These are phyloP conservation scores for Schwanniomyces occidentalis DNA, from an alignment of 805 yeast genomes.

Conservation along the genomic window DNA sequence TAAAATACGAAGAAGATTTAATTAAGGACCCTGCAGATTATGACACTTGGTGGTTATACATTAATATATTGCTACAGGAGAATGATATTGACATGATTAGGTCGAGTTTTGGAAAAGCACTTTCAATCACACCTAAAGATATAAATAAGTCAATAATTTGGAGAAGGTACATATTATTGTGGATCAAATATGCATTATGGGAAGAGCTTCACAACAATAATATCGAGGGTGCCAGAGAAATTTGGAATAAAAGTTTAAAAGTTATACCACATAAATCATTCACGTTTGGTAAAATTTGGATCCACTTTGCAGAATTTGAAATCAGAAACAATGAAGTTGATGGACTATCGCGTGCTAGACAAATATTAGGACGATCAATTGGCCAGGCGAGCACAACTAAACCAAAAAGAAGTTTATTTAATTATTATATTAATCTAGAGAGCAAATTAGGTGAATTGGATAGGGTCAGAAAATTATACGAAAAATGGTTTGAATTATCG, in stretches of 20 bases:
- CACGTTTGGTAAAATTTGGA: constrained; percentile 77
- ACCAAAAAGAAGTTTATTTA: constrained; percentile 60
- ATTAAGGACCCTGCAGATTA: constrained; percentile 53
- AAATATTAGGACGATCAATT: constrained; percentile 67
- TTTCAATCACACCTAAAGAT: constrained; percentile 37
- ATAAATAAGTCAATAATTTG: constrained; percentile 45
- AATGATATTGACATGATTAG: constrained; percentile 12
- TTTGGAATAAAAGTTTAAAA: constrained; percentile 52
- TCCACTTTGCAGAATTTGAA: constrained; percentile 67
- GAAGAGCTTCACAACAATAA: constrained; percentile 53
- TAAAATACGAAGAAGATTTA: constrained; percentile 53
- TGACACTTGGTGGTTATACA: constrained; percentile 82
- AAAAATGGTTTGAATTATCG: constrained; percentile 54
- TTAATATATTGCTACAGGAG: constrained; percentile 50
- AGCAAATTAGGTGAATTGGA: constrained; percentile 72
- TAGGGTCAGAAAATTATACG: constrained; percentile 71
- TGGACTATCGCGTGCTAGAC: constrained; percentile 54
- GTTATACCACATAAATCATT: constrained; percentile 59
- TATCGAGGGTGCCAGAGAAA: constrained; percentile 44
- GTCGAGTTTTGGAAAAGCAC: constrained; percentile 44
- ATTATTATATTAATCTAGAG: constrained; percentile 69
- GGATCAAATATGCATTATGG: constrained; percentile 66
- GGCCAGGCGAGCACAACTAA: constrained; percentile 48
- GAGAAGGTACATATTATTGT: constrained; percentile 68
- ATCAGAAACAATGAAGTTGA: constrained; percentile 49